phyloP scores from a whole-genome alignment of 2,329 filamentous ascomycete species.

The Dactylellina parvicollis region DNA sequence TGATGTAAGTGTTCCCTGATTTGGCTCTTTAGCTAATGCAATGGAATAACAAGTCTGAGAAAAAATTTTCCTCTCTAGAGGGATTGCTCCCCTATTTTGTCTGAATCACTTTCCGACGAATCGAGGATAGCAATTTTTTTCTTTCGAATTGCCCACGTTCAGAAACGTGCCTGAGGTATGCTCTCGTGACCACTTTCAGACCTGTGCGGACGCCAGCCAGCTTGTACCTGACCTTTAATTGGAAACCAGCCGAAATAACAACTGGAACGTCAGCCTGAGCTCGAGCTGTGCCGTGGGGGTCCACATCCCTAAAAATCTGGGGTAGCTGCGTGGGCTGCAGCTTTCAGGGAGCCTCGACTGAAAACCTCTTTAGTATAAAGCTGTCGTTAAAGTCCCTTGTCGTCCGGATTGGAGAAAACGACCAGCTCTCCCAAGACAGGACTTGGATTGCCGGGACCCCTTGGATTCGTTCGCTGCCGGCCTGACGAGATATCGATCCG shows the following conservation, averaged over 20 bases:
- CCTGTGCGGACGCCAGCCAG: background rate
- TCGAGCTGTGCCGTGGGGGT: constrained; percentile 45
- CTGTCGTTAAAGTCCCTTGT: constrained; percentile 37
- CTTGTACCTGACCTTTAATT: constrained; percentile 21
- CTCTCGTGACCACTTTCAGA: constrained; percentile 37
- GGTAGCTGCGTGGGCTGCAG: constrained; percentile 37
- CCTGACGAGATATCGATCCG: background rate
- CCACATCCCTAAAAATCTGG: constrained; percentile 31
- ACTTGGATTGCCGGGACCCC: constrained; percentile 1
- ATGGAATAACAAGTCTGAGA: constrained; percentile 14
- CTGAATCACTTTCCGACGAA: constrained; percentile 22
- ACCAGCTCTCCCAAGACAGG: constrained; percentile 16
- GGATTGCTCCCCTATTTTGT: background rate
- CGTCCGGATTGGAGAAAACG: constrained; percentile 9
- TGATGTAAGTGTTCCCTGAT: constrained; percentile 49
- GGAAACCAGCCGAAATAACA: constrained; percentile 35
- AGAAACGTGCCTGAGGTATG: constrained; percentile 18
- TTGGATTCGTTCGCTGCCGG: constrained; percentile 2
- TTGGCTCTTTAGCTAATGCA: constrained; percentile 33
- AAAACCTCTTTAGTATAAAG: constrained; percentile 36
- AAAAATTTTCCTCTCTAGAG: constrained; percentile 17
- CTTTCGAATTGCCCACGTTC: constrained; percentile 16
- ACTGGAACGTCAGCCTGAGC: constrained; percentile 25
- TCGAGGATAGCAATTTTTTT: constrained; percentile 24
- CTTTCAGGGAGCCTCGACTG: background rate